Conservation (phyloP, 306 rosid genomes). For the Lithocarpus polystachyus region DNA sequence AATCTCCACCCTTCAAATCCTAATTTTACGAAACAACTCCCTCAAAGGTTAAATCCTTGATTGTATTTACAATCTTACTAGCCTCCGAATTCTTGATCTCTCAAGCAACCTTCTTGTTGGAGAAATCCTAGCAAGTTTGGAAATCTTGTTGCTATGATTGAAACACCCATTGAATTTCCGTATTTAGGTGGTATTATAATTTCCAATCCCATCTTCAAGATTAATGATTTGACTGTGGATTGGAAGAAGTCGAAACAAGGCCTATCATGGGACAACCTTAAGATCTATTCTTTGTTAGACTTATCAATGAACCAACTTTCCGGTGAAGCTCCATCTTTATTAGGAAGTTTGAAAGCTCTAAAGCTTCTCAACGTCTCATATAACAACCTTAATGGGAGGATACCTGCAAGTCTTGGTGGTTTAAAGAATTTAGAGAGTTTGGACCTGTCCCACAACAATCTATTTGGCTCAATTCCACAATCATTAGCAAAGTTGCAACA, state of each 20-base stretch:
- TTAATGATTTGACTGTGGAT: conserved; percentile 22
- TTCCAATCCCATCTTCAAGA: too few species aligned
- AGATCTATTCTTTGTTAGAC: conserved; percentile 23
- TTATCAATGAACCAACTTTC: conserved; percentile 19
- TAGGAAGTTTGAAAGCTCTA: conserved; percentile 21
- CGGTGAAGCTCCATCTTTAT: conserved; percentile 4
- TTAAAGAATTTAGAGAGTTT: conserved; percentile 24
- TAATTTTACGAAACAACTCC: too few species aligned
- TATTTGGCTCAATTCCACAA: conserved; percentile 20
- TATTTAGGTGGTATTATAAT: too few species aligned
- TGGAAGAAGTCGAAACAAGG: conserved; percentile 24
- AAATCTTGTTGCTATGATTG: conserved; percentile 15
- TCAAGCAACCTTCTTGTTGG: conserved; percentile 11
- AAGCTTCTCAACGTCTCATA: conserved; percentile 30
- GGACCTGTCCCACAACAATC: conserved; percentile 24
- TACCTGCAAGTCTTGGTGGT: conserved; percentile 27
- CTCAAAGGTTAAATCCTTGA: too few species aligned
- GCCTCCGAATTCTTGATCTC: conserved; percentile 23
- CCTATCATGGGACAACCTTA: conserved; percentile 12
- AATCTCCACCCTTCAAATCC: neutral
- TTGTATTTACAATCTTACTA: neutral
- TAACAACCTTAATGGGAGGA: conserved; percentile 18
- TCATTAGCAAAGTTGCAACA: conserved; percentile 5
- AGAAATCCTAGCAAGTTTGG: neutral
- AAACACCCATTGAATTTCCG: neutral